Evolutionary conservation across 768 basidiomycete genomes (phyloP).

Genomic region (Russula virescens): DNA sequence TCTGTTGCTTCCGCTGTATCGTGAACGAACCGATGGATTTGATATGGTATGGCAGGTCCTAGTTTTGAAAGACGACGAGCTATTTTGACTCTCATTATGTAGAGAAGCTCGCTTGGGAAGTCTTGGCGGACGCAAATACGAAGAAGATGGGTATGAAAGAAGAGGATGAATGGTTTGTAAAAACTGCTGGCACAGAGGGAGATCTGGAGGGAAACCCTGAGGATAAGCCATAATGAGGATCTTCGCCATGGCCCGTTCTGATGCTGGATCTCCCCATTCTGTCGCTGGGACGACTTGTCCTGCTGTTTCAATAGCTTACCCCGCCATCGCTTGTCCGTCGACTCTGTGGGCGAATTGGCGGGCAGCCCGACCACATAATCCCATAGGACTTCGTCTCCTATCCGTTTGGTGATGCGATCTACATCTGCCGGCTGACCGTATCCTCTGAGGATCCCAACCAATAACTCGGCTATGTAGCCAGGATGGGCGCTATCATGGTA

Average conservation of each 20-base stretch:
- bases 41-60: neutral
- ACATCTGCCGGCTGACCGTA: conserved; percentile 31
- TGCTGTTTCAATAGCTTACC: too few relatives aligned
- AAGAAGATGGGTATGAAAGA: neutral
- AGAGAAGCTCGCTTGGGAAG: conserved; percentile 5
- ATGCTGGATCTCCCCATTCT: too few relatives aligned
- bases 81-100: neutral
- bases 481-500: conserved; percentile 38
- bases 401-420: conserved; percentile 35
- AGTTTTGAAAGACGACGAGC: conserved; percentile 1
- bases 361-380: conserved; percentile 26
- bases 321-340: too few relatives aligned
- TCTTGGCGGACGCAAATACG: neutral
- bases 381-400: conserved; percentile 45
- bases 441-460: conserved; percentile 41
- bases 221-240: conserved; percentile 41
- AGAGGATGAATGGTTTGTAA: conserved; percentile 2
- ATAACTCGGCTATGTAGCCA: conserved; percentile 44
- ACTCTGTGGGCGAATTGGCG: too few relatives aligned
- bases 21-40: neutral
- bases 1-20: neutral
- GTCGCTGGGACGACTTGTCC: too few relatives aligned
- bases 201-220: conserved; percentile 40
- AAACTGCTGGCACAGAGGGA: conserved; percentile 14
- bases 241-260: conserved; percentile 1